These are phyloP conservation scores for Gossypium raimondii DNA, from an alignment of 345 rosid genomes.

Conservation along the genomic window DNA sequence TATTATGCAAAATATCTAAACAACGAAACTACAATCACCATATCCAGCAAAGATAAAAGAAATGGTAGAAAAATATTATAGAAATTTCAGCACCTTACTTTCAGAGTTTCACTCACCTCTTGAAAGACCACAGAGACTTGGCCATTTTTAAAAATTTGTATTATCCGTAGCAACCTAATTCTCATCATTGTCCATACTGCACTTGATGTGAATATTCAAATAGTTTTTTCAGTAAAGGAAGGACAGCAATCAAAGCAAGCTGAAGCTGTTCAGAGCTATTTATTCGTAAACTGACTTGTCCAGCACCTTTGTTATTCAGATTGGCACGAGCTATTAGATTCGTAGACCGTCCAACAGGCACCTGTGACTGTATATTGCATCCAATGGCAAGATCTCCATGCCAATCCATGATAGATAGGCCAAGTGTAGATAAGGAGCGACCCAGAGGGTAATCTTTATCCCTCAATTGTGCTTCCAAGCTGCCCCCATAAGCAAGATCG, in stretches of 20 bases:
- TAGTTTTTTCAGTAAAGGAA: conserved; percentile 78
- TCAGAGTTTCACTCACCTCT: conserved; percentile 22
- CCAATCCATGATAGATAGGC: conserved; percentile 97
- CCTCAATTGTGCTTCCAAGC: conserved; percentile 81
- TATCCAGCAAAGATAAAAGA: conserved; percentile 8
- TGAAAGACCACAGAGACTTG: conserved; percentile 13
- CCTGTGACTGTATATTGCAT: conserved; percentile 84
- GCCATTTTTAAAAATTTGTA: conserved; percentile 16
- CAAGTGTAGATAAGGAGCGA: conserved; percentile 66
- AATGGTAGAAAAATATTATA: neutral
- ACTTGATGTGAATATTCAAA: conserved; percentile 45
- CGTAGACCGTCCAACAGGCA: conserved; percentile 76
- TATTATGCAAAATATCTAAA: conserved; percentile 1
- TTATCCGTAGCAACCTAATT: conserved; percentile 27
- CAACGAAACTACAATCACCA: conserved; percentile 17
- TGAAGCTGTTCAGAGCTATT: conserved; percentile 97
- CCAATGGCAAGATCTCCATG: conserved; percentile 95
- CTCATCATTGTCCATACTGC: conserved; percentile 68
- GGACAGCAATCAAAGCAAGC: conserved; percentile 58
- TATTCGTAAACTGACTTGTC: conserved; percentile 72
- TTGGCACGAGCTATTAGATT: conserved; percentile 78
- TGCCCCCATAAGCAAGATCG: conserved; percentile 92
- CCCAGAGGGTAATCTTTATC: conserved; percentile 88
- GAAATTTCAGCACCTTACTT: conserved; percentile 20
- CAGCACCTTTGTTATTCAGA: conserved; percentile 85